Evolutionary conservation across 169 alveolate species (phyloP).

Genomic region (Plasmodium gonderi): DNA sequence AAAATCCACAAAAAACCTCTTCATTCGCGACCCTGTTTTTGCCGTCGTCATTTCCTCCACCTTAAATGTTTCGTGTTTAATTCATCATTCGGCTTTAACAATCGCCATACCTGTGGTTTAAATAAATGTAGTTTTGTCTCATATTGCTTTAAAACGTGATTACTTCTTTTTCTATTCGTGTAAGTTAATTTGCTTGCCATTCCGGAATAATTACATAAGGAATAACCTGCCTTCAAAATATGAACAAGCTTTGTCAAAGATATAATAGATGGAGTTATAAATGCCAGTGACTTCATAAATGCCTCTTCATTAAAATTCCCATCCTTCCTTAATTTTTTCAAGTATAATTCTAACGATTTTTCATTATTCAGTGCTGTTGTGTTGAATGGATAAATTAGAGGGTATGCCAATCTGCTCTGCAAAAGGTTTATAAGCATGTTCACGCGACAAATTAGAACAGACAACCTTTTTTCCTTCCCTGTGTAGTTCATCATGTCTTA

Average conservation of each 20-base stretch:
- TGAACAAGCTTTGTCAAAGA: slow-evolving; percentile 59
- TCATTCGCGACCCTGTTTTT: neutral
- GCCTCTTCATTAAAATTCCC: slow-evolving; percentile 69
- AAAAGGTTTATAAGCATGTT: slow-evolving; percentile 76
- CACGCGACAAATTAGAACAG: slow-evolving; percentile 71
- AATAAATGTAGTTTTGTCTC: slow-evolving; percentile 76
- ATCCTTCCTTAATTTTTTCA: slow-evolving; percentile 57
- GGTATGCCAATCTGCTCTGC: slow-evolving; percentile 80
- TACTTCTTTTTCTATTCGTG: slow-evolving; percentile 5
- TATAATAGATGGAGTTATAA: slow-evolving; percentile 73
- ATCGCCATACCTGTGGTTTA: slow-evolving; percentile 87
- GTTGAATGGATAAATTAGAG: slow-evolving; percentile 82
- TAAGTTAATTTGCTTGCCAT: slow-evolving; percentile 20
- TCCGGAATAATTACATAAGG: slow-evolving; percentile 63
- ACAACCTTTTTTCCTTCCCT: slow-evolving; percentile 44
- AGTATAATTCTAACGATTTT: slow-evolving; percentile 41
- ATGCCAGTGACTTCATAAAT: slow-evolving; percentile 61
- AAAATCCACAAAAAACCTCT: neutral
- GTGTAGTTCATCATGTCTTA: slow-evolving; percentile 21
- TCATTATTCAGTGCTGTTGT: slow-evolving; percentile 74
- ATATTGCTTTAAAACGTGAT: slow-evolving; percentile 22
- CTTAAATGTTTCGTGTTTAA: slow-evolving; percentile 85
- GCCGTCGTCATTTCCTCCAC: slow-evolving; percentile 80
- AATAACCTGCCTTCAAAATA: slow-evolving; percentile 74
- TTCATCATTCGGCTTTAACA: slow-evolving; percentile 88